These are phyloP conservation scores for Russula sp. DNA, from an alignment of 768 basidiomycete species.

Conservation along the genomic window DNA sequence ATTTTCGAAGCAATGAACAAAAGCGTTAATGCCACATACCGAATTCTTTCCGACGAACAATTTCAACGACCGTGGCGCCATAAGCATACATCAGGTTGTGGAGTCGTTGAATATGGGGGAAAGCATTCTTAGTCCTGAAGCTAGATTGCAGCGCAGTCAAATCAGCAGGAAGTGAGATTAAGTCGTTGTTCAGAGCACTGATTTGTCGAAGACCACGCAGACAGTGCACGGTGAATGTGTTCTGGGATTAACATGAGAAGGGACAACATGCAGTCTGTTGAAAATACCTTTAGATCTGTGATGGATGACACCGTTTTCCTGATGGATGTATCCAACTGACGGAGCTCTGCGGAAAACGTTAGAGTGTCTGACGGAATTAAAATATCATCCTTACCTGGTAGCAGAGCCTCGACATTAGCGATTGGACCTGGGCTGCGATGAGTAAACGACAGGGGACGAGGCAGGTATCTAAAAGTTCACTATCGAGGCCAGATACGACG, in stretches of 20 bases:
- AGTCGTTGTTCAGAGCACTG: conserved; percentile 74
- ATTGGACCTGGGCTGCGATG: conserved; percentile 40
- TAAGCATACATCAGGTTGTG: conserved; percentile 92
- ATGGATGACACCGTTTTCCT: conserved; percentile 23
- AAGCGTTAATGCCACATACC: conserved; percentile 44
- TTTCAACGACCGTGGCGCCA: conserved; percentile 85
- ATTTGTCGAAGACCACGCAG: conserved; percentile 69
- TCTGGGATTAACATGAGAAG: conserved; percentile 43
- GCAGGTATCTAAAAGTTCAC: not conserved
- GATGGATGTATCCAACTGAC: conserved; percentile 25
- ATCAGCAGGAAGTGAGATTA: conserved; percentile 67
- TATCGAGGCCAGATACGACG: conserved; percentile 20
- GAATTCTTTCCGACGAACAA: conserved; percentile 89
- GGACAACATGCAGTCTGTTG: not conserved
- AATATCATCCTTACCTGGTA: conserved; percentile 47
- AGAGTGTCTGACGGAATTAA: not conserved
- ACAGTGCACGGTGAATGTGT: conserved; percentile 65
- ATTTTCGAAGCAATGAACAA: not conserved
- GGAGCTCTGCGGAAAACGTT: conserved; percentile 26
- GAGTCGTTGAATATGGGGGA: conserved; percentile 85
- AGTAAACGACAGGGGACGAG: conserved; percentile 3
- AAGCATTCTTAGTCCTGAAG: conserved; percentile 73
- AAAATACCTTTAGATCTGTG: conserved; percentile 25
- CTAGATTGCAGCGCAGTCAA: conserved; percentile 66
- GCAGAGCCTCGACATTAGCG: conserved; percentile 47